A percentile compares a stretch with the other conserved stretches of the same genome.
phyloP scores from a whole-genome alignment of 2,329 filamentous ascomycete species.

The Microdochium trichocladiopsis region DNA sequence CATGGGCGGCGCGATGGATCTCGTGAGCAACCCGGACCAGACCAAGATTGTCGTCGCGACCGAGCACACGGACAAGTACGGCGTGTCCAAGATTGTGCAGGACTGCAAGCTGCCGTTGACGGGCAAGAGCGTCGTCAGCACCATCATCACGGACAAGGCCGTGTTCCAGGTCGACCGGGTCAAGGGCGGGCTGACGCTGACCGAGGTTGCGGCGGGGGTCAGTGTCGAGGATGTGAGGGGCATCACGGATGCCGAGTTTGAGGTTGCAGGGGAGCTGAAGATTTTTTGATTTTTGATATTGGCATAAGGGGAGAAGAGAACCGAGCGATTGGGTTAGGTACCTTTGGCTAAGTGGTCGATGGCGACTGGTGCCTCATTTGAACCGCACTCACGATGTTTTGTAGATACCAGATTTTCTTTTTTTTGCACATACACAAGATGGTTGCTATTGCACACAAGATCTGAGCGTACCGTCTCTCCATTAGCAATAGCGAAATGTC shows the following conservation, averaged over 20 bases:
- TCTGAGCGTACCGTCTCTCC: no score
- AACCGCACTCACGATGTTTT: no score
- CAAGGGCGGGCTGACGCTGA: conserved; percentile 57
- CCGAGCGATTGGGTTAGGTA: not conserved
- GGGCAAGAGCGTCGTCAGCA: conserved; percentile 60
- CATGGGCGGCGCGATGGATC: conserved; percentile 75
- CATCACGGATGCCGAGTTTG: conserved; percentile 65
- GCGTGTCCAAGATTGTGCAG: conserved; percentile 59
- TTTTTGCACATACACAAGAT: no score
- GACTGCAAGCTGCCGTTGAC: conserved; percentile 59
- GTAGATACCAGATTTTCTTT: no score
- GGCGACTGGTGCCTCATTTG: no score
- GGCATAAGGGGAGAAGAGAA: no score
- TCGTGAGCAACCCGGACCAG: conserved; percentile 62
- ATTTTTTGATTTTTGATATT: conserved; percentile 34
- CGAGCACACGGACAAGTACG: conserved; percentile 64
- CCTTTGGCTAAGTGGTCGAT: no score
- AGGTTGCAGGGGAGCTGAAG: conserved; percentile 50
- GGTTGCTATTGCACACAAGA: no score
- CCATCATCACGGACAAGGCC: conserved; percentile 67
- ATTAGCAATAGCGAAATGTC: no score
- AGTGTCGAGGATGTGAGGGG: conserved; percentile 59
- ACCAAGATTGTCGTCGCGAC: conserved; percentile 69
- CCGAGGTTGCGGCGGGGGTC: conserved; percentile 63
- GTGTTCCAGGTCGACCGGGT: conserved; percentile 63